A percentile compares a stretch with the other conserved stretches of the same genome.
Evolutionary conservation across 2,329 filamentous ascomycete genomes (phyloP).

Genomic region (Cephalotrichum gorgonifer): DNA sequence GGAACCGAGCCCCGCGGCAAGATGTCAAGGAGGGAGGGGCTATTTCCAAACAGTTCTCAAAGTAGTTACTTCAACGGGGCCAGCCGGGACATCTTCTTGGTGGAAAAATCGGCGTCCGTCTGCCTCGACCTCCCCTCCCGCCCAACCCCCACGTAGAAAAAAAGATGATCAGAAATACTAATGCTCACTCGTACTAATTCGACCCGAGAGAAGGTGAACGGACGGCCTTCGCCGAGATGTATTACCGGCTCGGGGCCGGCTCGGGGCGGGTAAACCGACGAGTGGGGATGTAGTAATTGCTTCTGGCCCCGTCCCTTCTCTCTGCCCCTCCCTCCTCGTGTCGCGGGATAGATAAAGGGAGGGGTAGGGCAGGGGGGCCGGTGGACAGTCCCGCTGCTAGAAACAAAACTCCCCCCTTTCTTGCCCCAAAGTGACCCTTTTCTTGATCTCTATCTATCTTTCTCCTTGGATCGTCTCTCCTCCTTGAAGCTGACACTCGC

Average conservation of each 20-base stretch:
- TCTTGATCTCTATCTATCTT: neutral
- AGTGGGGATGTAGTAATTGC: neutral
- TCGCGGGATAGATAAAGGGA: neutral
- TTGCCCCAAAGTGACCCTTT: neutral
- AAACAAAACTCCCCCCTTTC: neutral
- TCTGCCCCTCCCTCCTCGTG: neutral
- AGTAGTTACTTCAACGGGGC: no score
- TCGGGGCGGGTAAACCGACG: neutral
- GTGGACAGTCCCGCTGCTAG: neutral
- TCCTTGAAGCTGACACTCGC: neutral
- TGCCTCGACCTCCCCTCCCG: neutral
- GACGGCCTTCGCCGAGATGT: no score
- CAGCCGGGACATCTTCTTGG: neutral
- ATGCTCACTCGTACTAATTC: no score
- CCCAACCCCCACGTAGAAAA: neutral
- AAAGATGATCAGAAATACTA: no score
- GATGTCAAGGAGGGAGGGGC: no score
- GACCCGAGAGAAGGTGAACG: no score
- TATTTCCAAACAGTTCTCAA: no score
- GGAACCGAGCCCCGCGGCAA: no score
- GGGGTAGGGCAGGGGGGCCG: neutral
- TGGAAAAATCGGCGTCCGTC: conserved; percentile 4
- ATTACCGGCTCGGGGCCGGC: no score
- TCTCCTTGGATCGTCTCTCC: neutral
- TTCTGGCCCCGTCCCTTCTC: neutral